Percentiles rank a stretch among this genome's conserved stretches.
phyloP scores from a whole-genome alignment of 164 flowering plant genomes.

The Chimonanthus salicifolius region DNA sequence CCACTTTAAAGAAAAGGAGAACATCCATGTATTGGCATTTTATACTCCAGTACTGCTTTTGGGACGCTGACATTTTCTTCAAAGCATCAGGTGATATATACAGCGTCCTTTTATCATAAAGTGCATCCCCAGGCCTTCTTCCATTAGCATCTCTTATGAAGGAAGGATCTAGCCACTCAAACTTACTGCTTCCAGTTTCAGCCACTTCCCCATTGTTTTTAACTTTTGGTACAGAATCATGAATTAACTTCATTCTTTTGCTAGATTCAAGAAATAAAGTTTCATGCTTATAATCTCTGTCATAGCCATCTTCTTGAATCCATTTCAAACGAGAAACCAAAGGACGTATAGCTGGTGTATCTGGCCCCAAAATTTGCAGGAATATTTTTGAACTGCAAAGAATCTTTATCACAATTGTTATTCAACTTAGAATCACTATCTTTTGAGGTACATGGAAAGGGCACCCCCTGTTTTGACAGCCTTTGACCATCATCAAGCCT shows the following conservation, averaged over 20 bases:
- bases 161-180: slow-evolving; percentile 85
- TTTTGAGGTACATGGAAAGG: slow-evolving; percentile 12
- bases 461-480: slow-evolving; percentile 11
- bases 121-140: slow-evolving; percentile 67
- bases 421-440: slow-evolving; percentile 15
- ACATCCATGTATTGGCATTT: slow-evolving; percentile 91
- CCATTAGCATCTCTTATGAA: slow-evolving; percentile 66
- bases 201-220: slow-evolving; percentile 18
- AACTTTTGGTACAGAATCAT: slow-evolving; percentile 20
- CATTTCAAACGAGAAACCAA: slow-evolving; percentile 67
- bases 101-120: slow-evolving; percentile 73
- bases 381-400: slow-evolving; percentile 17
- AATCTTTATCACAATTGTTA: slow-evolving; percentile 12
- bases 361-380: slow-evolving; percentile 55
- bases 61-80: slow-evolving; percentile 87
- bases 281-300: slow-evolving; percentile 16
- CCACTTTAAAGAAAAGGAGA: slow-evolving; percentile 94
- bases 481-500: slow-evolving; percentile 12
- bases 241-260: slow-evolving; percentile 51
- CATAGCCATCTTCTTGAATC: slow-evolving; percentile 42
- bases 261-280: slow-evolving; percentile 21
- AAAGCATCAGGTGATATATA: slow-evolving; percentile 77
- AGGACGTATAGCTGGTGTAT: slow-evolving; percentile 66
- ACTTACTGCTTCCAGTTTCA: slow-evolving; percentile 52
- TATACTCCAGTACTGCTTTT: slow-evolving; percentile 82